Percentiles rank a stretch among this genome's conserved stretches.
These are phyloP conservation scores for Pugionium cornutum DNA, from an alignment of 345 rosid genomes.

Conservation along the genomic window DNA sequence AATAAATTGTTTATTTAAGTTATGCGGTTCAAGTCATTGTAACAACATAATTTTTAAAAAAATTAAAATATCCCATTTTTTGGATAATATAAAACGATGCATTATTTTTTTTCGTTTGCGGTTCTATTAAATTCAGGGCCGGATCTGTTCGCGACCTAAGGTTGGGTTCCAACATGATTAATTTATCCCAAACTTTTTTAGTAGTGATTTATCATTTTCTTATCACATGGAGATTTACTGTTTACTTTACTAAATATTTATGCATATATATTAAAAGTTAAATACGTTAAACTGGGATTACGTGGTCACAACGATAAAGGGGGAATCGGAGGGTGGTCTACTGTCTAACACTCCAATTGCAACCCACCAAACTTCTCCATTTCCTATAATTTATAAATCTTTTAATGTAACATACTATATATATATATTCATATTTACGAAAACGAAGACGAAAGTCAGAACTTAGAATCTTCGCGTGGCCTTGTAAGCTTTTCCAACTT, in stretches of 20 bases:
- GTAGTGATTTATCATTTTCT: background rate
- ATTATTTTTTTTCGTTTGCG: too few relatives aligned
- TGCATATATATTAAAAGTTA: background rate
- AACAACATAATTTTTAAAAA: too few relatives aligned
- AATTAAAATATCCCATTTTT: too few relatives aligned
- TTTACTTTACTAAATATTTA: background rate
- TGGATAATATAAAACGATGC: too few relatives aligned
- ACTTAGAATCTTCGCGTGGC: slow-evolving; percentile 38
- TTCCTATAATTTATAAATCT: background rate
- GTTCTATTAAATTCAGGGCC: too few relatives aligned
- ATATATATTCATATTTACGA: background rate
- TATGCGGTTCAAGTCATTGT: too few relatives aligned
- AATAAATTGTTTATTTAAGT: too few relatives aligned
- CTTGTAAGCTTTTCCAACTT: slow-evolving; percentile 36
- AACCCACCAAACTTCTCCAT: slow-evolving; percentile 44
- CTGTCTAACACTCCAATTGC: slow-evolving; percentile 43
- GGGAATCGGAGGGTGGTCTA: slow-evolving; percentile 36
- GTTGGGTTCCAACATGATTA: too few relatives aligned
- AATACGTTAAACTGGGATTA: slow-evolving; percentile 27
- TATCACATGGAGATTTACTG: slow-evolving; percentile 18
- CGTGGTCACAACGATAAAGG: slow-evolving; percentile 39
- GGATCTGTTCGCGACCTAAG: too few relatives aligned
- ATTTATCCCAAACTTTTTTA: too few relatives aligned
- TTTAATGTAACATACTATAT: background rate
- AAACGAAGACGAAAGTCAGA: slow-evolving; percentile 8